Evolutionary conservation across 2,329 filamentous ascomycete genomes (phyloP).

Genomic region (Sporothrix schenckii): DNA sequence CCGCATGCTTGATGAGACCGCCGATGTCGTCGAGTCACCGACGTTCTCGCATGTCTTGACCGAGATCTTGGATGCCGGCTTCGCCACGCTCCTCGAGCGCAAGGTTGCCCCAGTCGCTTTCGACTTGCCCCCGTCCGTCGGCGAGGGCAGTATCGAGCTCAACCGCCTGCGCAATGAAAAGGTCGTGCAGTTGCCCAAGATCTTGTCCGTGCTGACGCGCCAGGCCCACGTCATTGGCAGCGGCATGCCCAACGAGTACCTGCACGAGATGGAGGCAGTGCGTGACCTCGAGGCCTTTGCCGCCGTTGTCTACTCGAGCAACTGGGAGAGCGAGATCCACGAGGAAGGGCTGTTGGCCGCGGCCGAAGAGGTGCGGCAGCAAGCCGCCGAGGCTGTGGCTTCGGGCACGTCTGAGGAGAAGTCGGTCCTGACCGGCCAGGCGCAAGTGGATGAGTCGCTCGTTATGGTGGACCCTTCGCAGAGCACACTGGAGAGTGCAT

Average conservation of each 20-base stretch:
- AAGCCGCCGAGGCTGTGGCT: conserved; percentile 34
- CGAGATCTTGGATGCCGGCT: conserved; percentile 82
- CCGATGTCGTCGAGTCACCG: conserved; percentile 92
- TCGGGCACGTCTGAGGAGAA: neutral
- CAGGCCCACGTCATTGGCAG: conserved; percentile 89
- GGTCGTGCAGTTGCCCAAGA: conserved; percentile 73
- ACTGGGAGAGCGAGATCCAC: conserved; percentile 70
- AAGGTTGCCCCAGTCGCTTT: conserved; percentile 81
- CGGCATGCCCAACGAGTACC: conserved; percentile 71
- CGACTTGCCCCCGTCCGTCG: conserved; percentile 55
- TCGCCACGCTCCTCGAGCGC: conserved; percentile 78
- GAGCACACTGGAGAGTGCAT: conserved; percentile 66
- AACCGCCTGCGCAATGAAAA: conserved; percentile 62
- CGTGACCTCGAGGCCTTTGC: conserved; percentile 80
- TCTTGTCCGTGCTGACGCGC: conserved; percentile 84
- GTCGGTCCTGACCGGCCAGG: conserved; percentile 52
- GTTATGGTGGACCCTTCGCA: conserved; percentile 55
- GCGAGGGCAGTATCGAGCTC: conserved; percentile 49
- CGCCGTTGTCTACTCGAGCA: conserved; percentile 83
- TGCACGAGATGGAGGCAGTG: conserved; percentile 74
- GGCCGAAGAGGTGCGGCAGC: conserved; percentile 37
- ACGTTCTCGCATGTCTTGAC: conserved; percentile 85
- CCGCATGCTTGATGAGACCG: conserved; percentile 89
- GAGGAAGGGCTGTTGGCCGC: conserved; percentile 51
- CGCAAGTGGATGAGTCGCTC: conserved; percentile 53